Evolutionary conservation across 2,329 filamentous ascomycete genomes (phyloP), one percentile per base, ranked within the genome.

Genomic region (Pseudogymnoascus sp.): DNA sequence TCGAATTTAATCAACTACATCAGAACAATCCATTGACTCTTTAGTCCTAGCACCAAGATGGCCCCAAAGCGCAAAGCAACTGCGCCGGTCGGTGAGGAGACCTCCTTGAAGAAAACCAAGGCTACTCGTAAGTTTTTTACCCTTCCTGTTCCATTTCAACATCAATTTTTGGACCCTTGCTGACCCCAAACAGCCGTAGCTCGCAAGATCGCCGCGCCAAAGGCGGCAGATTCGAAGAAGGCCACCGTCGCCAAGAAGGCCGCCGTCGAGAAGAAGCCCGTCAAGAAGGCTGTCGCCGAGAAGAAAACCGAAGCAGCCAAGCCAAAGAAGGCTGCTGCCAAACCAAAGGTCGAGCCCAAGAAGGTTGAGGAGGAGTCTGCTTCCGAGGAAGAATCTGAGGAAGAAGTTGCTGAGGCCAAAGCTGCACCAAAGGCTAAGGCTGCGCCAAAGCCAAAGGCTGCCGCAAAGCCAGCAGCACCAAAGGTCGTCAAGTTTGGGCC

Each of bases 401-500:
- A 57, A 5, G 43, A 64, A 7, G 5, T 57, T 33, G 18, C 50
- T 60, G 39, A 43, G 57, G 37, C 41, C 20, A 59, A 58, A 12
- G 35, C 22, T 38, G 62, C 60, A 4, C 28, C 62, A 20, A 61
- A 61, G 58, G 36, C 50, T n/a, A 59, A 37, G 20, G 38, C 58
- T 18, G 61, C 63, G 11, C 38, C 59, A 41, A 62, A 63, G 57
- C 61, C 62, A 57, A 50, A 38, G 18, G 57, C 63, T 3, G 64
- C 66, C 22, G 64, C 72, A 39, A 68, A 68, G 61, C 64, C 22
- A 38, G 62, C 58, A 57, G 61, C 11, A 20, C 67, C 66, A 30
- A 75, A 72, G 65, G 69, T 70, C 39, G 66, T 66, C 36, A 68
- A 65, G 25, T 61, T 63, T 38, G 67, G 68, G n/a, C 68, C 70